A percentile compares a stretch with the other conserved stretches of the same genome.
These are phyloP conservation scores for Pochonia chlamydosporia DNA, from an alignment of 2,329 filamentous ascomycete species.

Conservation along the genomic window DNA sequence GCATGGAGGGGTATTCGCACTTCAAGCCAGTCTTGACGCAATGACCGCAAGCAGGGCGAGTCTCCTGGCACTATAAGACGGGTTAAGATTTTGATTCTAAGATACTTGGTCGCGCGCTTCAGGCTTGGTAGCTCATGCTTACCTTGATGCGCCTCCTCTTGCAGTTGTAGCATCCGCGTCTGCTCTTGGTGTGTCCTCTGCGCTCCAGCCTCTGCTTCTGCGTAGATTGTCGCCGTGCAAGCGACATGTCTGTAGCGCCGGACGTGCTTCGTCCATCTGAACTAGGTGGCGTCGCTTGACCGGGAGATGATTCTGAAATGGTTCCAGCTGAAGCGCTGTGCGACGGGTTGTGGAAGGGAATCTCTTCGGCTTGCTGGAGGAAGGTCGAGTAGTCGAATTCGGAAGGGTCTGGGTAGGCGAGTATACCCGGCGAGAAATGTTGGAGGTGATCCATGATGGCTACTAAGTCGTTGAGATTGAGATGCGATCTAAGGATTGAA, in stretches of 20 bases:
- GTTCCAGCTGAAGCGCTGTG: slow-evolving; percentile 5
- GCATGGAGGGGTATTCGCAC: slow-evolving; percentile 54
- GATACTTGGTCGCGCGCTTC: no score
- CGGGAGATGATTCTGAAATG: slow-evolving; percentile 22
- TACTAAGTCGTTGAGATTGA: not conserved
- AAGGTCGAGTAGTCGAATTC: slow-evolving; percentile 35
- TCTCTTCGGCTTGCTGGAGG: slow-evolving; percentile 22
- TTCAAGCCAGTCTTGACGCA: slow-evolving; percentile 56
- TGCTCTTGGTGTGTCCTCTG: slow-evolving; percentile 60
- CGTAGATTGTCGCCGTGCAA: slow-evolving; percentile 11
- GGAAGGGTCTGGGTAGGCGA: slow-evolving; percentile 23
- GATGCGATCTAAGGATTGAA: not conserved
- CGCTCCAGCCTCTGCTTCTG: slow-evolving; percentile 42
- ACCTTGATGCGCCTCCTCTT: slow-evolving; percentile 62
- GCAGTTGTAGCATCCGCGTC: slow-evolving; percentile 62
- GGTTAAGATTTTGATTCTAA: not conserved
- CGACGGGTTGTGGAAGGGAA: slow-evolving; percentile 16
- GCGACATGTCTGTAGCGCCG: slow-evolving; percentile 11
- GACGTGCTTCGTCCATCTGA: slow-evolving; percentile 19
- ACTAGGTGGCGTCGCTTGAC: slow-evolving; percentile 23
- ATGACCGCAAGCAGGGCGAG: slow-evolving; percentile 56
- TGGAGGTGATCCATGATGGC: slow-evolving; percentile 22
- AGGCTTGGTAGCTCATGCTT: slow-evolving; percentile 8
- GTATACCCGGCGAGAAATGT: slow-evolving; percentile 18
- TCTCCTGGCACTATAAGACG: slow-evolving; percentile 54